Evolutionary conservation across 192 early-diverging fungal species (phyloP), one percentile per base, ranked within the genome.

Genomic region (Coemansia sp.): DNA sequence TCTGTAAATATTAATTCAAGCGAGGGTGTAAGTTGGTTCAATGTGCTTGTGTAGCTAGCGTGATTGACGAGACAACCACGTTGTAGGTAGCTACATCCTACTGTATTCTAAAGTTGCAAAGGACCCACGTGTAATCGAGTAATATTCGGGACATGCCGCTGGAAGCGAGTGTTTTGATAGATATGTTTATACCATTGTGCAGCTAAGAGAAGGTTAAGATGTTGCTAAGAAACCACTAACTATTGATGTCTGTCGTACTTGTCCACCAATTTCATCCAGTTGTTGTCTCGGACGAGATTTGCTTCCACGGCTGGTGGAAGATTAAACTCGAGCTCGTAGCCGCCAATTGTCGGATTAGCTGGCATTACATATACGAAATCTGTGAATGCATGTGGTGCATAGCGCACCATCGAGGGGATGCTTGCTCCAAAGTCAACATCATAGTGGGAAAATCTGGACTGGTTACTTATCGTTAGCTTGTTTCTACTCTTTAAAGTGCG

Each of bases 71-170:
- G n/a, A n/a, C n/a, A 43, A 14, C 23, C 4, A 23, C 46, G 1
- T 50, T 46, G 7, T n/a, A 14, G 34, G 33, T 8, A 50, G 45
- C 9, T 11, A 36, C 33, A 50, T 62, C 13, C 14, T 33, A 55
- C 14, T 40, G 5, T 60, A 73, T 67, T 17, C 23, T 41, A 32
- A 54, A 53, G 49, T 38, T 54, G 14, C 57, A 56, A 7, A 73
- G 58, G 8, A 41, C 23, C 8, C 61, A 52, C 13, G 61, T 38
- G 14, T 53, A 60, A 49, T 62, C 65, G 0, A 45, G 52, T 40
- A 73, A 38, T n/a, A 73, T 20, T n/a, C 46, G 41, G 0, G 57
- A 34, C 1, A 20, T 23, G 5, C 20, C 32, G 29, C 1, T 20
- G 33, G 2, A 0, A 23, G 42, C 42, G 17, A 71, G 45, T 5